Evolutionary conservation across 495 filamentous ascomycete species (phyloP), one percentile per base, ranked within the genome.

Genomic region (Penicillium arizonense): DNA sequence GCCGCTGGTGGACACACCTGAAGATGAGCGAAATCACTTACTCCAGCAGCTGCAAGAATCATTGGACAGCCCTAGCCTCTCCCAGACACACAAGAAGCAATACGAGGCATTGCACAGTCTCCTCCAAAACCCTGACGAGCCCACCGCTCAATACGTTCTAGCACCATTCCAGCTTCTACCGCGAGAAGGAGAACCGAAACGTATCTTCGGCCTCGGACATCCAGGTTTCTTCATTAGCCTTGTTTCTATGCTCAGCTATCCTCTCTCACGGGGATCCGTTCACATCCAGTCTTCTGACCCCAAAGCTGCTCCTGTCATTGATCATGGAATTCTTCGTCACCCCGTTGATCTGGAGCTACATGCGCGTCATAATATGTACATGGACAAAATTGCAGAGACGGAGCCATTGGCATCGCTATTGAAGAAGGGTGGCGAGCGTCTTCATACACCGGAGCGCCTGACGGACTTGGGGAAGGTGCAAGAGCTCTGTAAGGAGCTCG

Each of bases 231-330:
- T 78, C 51, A 70, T 75, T 4, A 68, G 72, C 42, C 63, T 75
- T 52, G 61, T 63, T 9, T 69, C 58, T 7, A 23, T 67, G 23
- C 58, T 76, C 0, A 61, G 73, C 18, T 74, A 80, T 20, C 81
- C 82, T 2, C 68, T 82, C 12, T 82, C 80, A 1, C 76, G 81
- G 1, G 82, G 82, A 3, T 73, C 57, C 14, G 73, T 82, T 28
- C 82, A 84, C 59, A 76, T 82, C 35, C 53, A 57, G 0, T 70
- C 67, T 11, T 6, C 65, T 3, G 68, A 77, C 44, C 41, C 67
- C 0, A 28, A 21, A 0, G 57, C 44, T 2, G 46, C 64, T 7
- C 79, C 80, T 0, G 14, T 53, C 0, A 72, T 79, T 52, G 75
- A 84, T 45, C 76, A 75, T 1, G 68, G 61, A 3, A 79, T 75